Percentiles rank a stretch among this genome's conserved stretches.
phyloP scores from a whole-genome alignment of 441 rosid genomes.

The Monsonia emarginata region DNA sequence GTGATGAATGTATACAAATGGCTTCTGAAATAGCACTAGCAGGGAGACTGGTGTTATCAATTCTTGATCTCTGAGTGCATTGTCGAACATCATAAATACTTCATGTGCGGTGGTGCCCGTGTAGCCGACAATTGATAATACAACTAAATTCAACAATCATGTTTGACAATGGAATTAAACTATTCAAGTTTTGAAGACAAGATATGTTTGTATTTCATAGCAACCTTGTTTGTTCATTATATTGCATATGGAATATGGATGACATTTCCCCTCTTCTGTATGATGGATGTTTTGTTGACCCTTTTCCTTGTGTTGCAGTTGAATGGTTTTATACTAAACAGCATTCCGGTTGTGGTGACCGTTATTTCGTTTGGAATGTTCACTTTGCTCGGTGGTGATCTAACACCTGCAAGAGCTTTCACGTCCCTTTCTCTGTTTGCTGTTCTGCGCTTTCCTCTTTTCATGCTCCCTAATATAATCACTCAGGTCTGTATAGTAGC shows the following conservation, averaged over 20 bases:
- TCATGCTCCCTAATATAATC: conserved; percentile 87
- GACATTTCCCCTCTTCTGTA: background rate
- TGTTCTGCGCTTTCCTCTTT: conserved; percentile 90
- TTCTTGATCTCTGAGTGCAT: too few species aligned
- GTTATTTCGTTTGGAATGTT: conserved; percentile 85
- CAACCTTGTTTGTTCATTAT: background rate
- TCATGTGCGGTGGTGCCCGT: background rate
- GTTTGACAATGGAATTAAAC: background rate
- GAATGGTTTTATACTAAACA: conserved; percentile 70
- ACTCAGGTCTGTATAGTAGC: conserved; percentile 58
- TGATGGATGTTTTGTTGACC: conserved; percentile 22
- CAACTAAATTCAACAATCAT: background rate
- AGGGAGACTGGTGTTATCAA: background rate
- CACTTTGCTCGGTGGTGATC: conserved; percentile 94
- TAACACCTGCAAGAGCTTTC: conserved; percentile 98
- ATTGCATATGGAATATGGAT: background rate
- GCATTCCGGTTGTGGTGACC: conserved; percentile 85
- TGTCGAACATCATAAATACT: background rate
- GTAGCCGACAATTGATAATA: background rate
- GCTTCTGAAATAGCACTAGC: background rate
- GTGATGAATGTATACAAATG: background rate
- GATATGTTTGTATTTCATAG: background rate
- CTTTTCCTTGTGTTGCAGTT: conserved; percentile 44
- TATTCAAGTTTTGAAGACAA: background rate
- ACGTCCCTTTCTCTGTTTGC: conserved; percentile 88